A percentile compares a stretch with the other conserved stretches of the same genome.
phyloP scores from a whole-genome alignment of 805 yeast genomes.

The Metschnikowia arizonensis region DNA sequence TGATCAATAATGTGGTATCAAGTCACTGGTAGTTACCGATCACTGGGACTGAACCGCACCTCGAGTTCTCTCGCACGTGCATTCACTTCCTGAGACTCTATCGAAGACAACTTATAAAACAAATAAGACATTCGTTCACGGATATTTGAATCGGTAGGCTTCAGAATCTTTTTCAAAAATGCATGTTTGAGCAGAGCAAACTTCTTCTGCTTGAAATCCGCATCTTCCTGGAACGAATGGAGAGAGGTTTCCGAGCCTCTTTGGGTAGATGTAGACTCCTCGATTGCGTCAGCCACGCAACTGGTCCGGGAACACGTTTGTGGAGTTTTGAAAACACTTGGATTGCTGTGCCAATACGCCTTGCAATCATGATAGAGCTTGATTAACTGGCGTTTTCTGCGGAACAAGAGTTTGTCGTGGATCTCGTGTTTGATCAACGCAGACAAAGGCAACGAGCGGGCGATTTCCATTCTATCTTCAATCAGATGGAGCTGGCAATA shows the following conservation, averaged over 20 bases:
- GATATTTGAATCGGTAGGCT: constrained; percentile 12
- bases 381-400: constrained; percentile 12
- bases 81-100: constrained; percentile 12
- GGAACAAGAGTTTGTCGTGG: constrained; percentile 10
- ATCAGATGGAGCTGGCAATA: constrained; percentile 16
- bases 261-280: constrained; percentile 5
- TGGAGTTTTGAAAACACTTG: constrained; percentile 7
- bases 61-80: constrained; percentile 16
- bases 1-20: no score
- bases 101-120: constrained; percentile 15
- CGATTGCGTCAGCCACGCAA: constrained; percentile 7
- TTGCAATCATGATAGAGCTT: constrained; percentile 13
- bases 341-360: constrained; percentile 13
- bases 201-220: background rate
- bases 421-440: constrained; percentile 13
- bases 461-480: constrained; percentile 10
- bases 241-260: constrained; percentile 10
- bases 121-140: constrained; percentile 22
- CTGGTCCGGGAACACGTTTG: constrained; percentile 14
- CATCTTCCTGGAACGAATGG: background rate
- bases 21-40: no score
- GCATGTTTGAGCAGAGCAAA: constrained; percentile 14
- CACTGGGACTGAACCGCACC: constrained; percentile 12
- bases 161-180: constrained; percentile 11
- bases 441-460: constrained; percentile 12